Evolutionary conservation across 208 protist genomes (phyloP).

Genomic region (Leishmania martiniquensis): DNA sequence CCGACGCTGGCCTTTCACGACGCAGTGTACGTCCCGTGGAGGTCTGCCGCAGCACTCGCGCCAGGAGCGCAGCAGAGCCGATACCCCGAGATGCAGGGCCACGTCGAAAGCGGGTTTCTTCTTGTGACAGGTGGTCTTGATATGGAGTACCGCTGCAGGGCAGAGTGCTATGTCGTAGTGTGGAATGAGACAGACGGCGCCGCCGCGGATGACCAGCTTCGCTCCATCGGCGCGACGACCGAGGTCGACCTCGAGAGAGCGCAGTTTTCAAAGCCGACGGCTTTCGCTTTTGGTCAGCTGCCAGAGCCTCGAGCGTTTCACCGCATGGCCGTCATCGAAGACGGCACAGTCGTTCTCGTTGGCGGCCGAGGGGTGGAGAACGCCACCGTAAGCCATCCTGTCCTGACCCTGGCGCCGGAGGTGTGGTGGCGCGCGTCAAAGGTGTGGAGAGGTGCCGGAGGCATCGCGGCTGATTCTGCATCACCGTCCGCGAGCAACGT

Average conservation of each 20-base stretch:
- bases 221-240: not conserved
- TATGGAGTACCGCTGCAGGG: slow-evolving; percentile 38
- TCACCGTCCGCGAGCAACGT: not conserved
- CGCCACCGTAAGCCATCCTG: slow-evolving; percentile 17
- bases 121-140: slow-evolving; percentile 73
- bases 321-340: slow-evolving; percentile 40
- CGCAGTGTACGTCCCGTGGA: slow-evolving; percentile 34
- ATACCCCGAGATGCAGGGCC: not conserved
- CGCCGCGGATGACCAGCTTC: not conserved
- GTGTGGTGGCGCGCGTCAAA: slow-evolving; percentile 12
- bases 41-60: not conserved
- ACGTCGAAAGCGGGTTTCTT: slow-evolving; percentile 32
- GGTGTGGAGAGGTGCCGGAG: slow-evolving; percentile 8
- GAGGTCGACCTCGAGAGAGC: slow-evolving; percentile 4
- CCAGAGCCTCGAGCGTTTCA: slow-evolving; percentile 72
- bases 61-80: not conserved
- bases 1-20: slow-evolving; percentile 49
- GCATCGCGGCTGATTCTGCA: not conserved
- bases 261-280: slow-evolving; percentile 1
- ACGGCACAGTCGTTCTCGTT: slow-evolving; percentile 68
- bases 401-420: slow-evolving; percentile 31
- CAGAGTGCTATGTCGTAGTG: slow-evolving; percentile 56
- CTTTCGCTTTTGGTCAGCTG: slow-evolving; percentile 43
- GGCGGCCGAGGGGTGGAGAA: slow-evolving; percentile 47
- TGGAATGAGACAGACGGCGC: slow-evolving; percentile 34